Evolutionary conservation across 345 rosid genomes (phyloP), one percentile per base, ranked within the genome.

Genomic region (Pistacia vera): DNA sequence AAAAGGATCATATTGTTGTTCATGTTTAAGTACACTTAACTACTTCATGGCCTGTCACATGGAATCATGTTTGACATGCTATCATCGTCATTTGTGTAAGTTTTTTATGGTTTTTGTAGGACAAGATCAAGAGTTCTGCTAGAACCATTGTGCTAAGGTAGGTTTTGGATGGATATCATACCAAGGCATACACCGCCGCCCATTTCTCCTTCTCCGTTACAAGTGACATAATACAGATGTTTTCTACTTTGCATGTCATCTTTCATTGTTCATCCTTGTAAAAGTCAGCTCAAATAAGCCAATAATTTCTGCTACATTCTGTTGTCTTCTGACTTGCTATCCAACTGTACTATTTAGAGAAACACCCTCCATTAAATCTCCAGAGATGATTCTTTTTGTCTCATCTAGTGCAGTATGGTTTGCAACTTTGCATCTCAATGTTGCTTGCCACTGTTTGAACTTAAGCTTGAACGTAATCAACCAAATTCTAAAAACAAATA

Each of bases 241-340:
- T 51, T 75, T 48, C 72, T 64, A 52, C 67, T 71, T 66, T 33
- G 70, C 58, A 9, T n/a, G 5, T 56, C 14, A 36, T 44, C 54
- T 58, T 71, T 71, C 20, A 38, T 58, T 22, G 25, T 52, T 52
- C 18, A 8, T 72, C 36, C 16, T 25, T 44, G 14, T 46, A 61
- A 28, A 61, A 28, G 44, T 60, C 35, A 25, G 22, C 20, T 60
- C 52, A 30, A 46, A 22, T 7, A 9, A 61, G 5, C 67, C 33
- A 36, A 61, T 59, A n/a, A 61, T 44, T 59, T 59, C 38, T 3
- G 38, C 51, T 2, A 36, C 13, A 56, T 56, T 36, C 25, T 20
- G 1, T 25, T 18, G 13, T 63, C 74, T 36, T 30, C 49, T 70
- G 35, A 33, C 61, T 36, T 46, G 64, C 25, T 13, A 13, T 71